Evolutionary conservation across 2,329 filamentous ascomycete genomes (phyloP).

Genomic region (Polychaeton citri): DNA sequence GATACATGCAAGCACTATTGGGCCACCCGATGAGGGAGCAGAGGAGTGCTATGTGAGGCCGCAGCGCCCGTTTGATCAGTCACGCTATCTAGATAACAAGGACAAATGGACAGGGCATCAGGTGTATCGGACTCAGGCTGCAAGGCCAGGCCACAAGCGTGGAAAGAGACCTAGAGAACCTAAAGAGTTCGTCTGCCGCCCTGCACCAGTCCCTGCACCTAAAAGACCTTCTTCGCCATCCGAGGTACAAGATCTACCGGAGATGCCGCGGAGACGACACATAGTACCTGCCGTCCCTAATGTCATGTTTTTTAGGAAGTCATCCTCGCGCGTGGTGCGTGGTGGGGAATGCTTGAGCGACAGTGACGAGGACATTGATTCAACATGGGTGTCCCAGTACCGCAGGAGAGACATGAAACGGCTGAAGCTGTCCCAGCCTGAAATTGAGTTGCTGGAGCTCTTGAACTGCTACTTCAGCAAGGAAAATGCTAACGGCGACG

Average conservation of each 20-base stretch:
- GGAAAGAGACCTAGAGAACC: background rate
- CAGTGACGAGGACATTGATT: conserved; percentile 30
- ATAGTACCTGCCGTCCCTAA: conserved; percentile 23
- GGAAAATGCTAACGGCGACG: background rate
- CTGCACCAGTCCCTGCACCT: conserved; percentile 1
- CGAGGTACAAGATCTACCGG: conserved; percentile 10
- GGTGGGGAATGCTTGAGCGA: conserved; percentile 28
- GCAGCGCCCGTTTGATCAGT: conserved; percentile 21
- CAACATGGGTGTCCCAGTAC: conserved; percentile 15
- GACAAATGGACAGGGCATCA: conserved; percentile 17
- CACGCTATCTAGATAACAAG: conserved; percentile 21
- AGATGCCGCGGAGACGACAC: conserved; percentile 15
- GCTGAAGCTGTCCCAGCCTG: background rate
- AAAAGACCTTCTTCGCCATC: conserved; percentile 2
- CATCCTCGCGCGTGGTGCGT: conserved; percentile 24
- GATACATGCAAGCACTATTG: conserved; percentile 4
- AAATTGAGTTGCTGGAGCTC: background rate
- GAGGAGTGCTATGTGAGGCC: conserved; percentile 22
- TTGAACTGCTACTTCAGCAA: background rate
- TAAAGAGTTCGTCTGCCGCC: background rate
- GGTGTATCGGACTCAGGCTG: background rate
- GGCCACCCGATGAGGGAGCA: conserved; percentile 13
- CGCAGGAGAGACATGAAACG: background rate
- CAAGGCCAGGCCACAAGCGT: conserved; percentile 1
- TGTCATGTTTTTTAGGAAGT: conserved; percentile 26